Conservation (phyloP, 176 grass and related monocot genomes). For the Bromus sterilis region DNA sequence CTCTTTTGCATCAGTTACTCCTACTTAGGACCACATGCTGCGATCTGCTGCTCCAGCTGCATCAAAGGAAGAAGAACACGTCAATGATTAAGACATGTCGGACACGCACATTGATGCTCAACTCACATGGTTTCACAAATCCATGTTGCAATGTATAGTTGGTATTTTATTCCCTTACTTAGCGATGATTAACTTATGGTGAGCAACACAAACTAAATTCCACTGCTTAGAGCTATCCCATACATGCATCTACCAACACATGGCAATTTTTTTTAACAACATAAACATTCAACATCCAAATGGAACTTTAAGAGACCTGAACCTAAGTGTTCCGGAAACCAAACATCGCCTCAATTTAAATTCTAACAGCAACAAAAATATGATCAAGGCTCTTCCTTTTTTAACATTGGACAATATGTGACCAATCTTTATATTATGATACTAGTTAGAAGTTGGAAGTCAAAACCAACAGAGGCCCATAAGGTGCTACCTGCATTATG, state of each 20-base stretch:
- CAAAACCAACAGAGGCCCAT: neutral
- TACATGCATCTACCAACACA: too few relatives aligned
- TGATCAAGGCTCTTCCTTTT: neutral
- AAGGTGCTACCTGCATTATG: slow-evolving; percentile 75
- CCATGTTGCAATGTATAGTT: neutral
- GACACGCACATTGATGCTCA: neutral
- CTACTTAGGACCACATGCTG: neutral
- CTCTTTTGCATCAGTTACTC: neutral
- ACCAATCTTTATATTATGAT: neutral
- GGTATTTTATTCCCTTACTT: neutral
- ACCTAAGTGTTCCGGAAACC: too few relatives aligned
- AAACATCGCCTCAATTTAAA: too few relatives aligned
- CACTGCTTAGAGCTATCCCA: neutral
- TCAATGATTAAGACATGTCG: neutral
- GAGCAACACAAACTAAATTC: neutral
- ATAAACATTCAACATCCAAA: too few relatives aligned
- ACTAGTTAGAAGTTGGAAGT: neutral
- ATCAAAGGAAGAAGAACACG: neutral
- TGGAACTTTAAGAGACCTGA: too few relatives aligned
- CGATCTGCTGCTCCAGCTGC: neutral
- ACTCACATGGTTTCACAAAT: neutral
- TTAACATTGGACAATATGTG: neutral
- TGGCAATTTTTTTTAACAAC: too few relatives aligned
- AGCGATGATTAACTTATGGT: neutral
- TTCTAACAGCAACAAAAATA: neutral